Evolutionary conservation across 768 basidiomycete genomes (phyloP), one percentile per base, ranked within the genome.

Genomic region (Leccinum sublutescens): DNA sequence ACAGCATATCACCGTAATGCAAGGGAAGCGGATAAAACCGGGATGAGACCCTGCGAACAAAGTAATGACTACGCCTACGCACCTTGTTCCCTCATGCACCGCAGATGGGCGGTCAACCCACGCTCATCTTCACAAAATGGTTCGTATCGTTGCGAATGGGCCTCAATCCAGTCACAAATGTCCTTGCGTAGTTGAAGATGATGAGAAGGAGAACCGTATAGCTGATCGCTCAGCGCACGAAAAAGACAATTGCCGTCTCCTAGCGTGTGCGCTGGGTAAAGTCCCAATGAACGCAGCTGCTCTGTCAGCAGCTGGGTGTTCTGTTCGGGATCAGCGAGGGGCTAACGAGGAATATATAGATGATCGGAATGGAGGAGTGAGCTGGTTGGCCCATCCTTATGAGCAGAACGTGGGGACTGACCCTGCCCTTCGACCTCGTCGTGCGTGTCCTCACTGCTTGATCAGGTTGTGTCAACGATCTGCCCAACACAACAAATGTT

Each of bases 171-270:
- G 68, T 91, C 86, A 73, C 92, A 95, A 45, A 95, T 86, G 38
- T 90, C 85, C 63, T 80, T 74, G 50, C 94, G 80, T 23, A 95
- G 79, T 58, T 83, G 80, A 38, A 79, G 73, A 64, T 96, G 93
- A 55, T 80, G 77, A 12, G 84, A 80, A 12, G 87, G 85, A 3
- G 88, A 80, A 60, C 94, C 94, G 64, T 88, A 85, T 17, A 93
- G 78, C 72, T 96, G 94, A 75, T 96, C 94, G 50, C 88, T 87
- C 56, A 95, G 80, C 0, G 94, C 92, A 50, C 93, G 87, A 75
- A 95, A 97, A 62, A 97, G 84, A 74, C 94, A 97, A 76, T 95
- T 96, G 50, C 95, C 94, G 73, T 96, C 91, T 53, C 92, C 93
- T 47, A 92, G 74, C 17, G 91, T 95, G 63, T 85, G 80, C 3